Base-by-base conservation (phyloP, 768 basidiomycete species). In the Naganishia friedmannii region DNA sequence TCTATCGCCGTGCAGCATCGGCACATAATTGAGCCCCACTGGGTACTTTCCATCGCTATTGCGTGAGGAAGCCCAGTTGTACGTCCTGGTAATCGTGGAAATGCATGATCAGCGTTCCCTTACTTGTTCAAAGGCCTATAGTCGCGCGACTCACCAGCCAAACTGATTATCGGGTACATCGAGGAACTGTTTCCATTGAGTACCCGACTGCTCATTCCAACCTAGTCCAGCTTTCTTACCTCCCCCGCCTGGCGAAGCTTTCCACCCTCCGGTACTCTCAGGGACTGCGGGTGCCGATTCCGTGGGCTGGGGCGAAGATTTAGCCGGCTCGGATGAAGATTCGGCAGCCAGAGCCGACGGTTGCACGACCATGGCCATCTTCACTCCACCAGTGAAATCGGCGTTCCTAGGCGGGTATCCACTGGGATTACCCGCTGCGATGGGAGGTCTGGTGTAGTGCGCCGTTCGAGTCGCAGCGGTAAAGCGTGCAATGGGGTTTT, bases 111-210 rank as follows among this genome's bases (percentile, higher is more conserved):
- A 23, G 15, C 10, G 6, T 58, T 7, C 15, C n/a, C 48, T 32
- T 17, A 39, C 57, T n/a, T 17, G 1, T 9, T 29, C 3, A 29
- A 10, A 29, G 19, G 55, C 3, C 6, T 1, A 32, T 10, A 10
- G 32, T n/a, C 17, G 56, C 15, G 34, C 5, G 57, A 37, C 34
- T 58, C n/a, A 58, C 57, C 57, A 58, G 17, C 57, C 57, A 32
- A 58, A 21, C 34, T 58, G 57, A 58, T 17, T 58, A 13, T 31
- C 21, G 32, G 57, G 32, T 3, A 58, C 32, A 32, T 58, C 34
- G 17, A 37, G 31, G n/a, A 58, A 58, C 23, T 58, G 57, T 17
- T 58, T 37, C 57, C 57, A 58, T 9, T 37, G 32, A 19, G 31
- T 58, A n/a, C 57, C 57, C 2, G 57, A 58, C 12, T 39, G 29